Evolutionary conservation across 805 yeast species (phyloP), one percentile per base, ranked within the genome.

Genomic region (Nakazawaea peltata): DNA sequence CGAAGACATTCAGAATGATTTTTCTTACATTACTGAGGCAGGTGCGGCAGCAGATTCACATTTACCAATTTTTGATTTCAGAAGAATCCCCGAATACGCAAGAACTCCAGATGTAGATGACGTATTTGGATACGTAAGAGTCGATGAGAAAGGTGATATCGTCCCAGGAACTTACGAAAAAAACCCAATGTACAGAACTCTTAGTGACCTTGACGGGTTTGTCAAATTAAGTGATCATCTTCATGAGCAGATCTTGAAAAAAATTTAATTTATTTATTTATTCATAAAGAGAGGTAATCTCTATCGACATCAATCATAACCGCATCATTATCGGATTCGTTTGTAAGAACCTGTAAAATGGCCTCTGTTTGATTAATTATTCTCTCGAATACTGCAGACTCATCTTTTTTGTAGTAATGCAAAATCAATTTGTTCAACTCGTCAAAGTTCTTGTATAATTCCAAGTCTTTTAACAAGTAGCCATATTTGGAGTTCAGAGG

Each of bases 61-160:
- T 51, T 72, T 81, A 79, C 85, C 87, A 6, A 70, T 84, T 29
- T 79, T 72, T 44, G 94, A 83, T 50, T 63, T 78, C 41, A 64
- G 92, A 40, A 71, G 67, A 31, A 66, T 74, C 1, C 86, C 90
- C 1, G 59, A 69, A 16, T 73, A 69, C 41, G 80, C 79, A 23
- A 63, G 92, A 44, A 70, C 68, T 11, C 85, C 90, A 1, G 81
- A 77, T 15, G 69, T 80, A 7, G 84, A 80, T 41, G 81, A 80
- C 45, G 74, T 76, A 2, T 62, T 75, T 34, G 94, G 94, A 1
- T 80, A 77, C 47, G 77, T 82, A 8, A 67, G 68, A 42, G 81
- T 83, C 2, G 70, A 70, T 42, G 53, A 42, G 1, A 49, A 63
- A 3, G 82, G 84, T 1, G 61, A 63, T 29, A 79, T 84, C 40